Evolutionary conservation across 2,329 filamentous ascomycete genomes (phyloP).

Genomic region (Ceratocystis eucalypticola): DNA sequence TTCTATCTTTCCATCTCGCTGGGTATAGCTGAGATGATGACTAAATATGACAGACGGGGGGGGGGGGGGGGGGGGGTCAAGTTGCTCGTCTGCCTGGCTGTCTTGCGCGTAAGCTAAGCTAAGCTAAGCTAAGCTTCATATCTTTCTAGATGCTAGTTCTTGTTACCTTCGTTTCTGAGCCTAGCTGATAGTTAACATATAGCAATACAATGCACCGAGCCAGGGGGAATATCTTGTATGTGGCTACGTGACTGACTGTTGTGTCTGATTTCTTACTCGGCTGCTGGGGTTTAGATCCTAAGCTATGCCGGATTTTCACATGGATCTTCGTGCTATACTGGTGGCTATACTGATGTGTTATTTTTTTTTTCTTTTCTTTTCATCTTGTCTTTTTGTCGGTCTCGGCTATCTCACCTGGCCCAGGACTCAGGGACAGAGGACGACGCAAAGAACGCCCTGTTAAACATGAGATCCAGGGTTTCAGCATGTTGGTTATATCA

Average conservation of each 20-base stretch:
- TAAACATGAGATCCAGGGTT: background rate
- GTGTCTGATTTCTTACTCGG: background rate
- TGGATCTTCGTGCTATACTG: background rate
- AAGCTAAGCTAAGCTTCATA: background rate
- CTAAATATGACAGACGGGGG: background rate
- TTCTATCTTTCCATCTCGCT: background rate
- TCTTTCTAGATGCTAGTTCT: background rate
- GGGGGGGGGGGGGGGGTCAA: background rate
- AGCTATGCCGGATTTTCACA: slow-evolving; percentile 7
- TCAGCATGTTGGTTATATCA: background rate
- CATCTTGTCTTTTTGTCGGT: background rate
- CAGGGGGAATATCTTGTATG: background rate
- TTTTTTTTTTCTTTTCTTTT: slow-evolving; percentile 1
- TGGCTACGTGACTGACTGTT: background rate
- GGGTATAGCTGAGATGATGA: background rate
- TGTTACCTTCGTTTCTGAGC: background rate
- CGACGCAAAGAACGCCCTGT: background rate
- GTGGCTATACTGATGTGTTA: background rate
- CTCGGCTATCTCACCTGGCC: slow-evolving; percentile 3
- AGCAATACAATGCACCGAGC: background rate
- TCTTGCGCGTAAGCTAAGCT: background rate
- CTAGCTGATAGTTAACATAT: too few species aligned
- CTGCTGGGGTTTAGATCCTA: slow-evolving; percentile 3
- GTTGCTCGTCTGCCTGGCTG: background rate
- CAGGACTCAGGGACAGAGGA: background rate